These are phyloP conservation scores for Vanilla planifolia DNA, from an alignment of 106 monocot genomes.

Conservation along the genomic window DNA sequence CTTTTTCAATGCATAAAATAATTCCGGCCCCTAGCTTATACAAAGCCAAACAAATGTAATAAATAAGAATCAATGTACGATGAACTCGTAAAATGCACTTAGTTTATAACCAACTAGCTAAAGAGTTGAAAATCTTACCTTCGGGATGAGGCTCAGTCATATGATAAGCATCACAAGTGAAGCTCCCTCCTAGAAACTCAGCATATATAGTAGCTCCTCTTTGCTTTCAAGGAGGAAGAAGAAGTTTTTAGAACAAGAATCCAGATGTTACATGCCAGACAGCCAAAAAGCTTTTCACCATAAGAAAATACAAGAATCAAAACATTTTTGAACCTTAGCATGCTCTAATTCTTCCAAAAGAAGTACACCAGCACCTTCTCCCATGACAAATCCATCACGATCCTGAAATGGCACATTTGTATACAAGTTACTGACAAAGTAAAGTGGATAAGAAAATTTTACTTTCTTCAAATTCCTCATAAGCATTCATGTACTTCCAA, in stretches of 20 bases:
- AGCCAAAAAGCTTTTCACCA: not conserved
- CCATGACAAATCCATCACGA: constrained; percentile 99
- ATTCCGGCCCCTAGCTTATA: constrained; percentile 48
- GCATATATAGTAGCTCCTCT: constrained; percentile 87
- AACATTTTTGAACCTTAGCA: constrained; percentile 54
- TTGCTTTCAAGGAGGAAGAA: constrained; percentile 36
- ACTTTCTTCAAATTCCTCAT: too few species aligned
- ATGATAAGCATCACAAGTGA: constrained; percentile 95
- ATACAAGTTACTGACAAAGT: too few species aligned
- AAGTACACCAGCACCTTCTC: constrained; percentile 93
- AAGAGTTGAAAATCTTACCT: constrained; percentile 22
- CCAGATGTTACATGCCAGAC: too few species aligned
- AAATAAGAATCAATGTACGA: constrained; percentile 1
- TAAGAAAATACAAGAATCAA: not conserved
- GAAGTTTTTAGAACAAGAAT: not conserved
- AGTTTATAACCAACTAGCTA: too few species aligned
- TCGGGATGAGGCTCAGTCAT: constrained; percentile 94
- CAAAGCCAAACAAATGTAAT: not conserved
- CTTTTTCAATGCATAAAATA: constrained; percentile 76
- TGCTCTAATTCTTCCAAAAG: constrained; percentile 88
- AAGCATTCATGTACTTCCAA: too few species aligned
- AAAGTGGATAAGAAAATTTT: too few species aligned
- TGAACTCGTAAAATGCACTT: too few species aligned
- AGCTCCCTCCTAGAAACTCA: constrained; percentile 85
- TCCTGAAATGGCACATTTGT: too few species aligned